Base-by-base conservation (phyloP, 2,329 filamentous ascomycete genomes). In the Ascosphaera aggregata region DNA sequence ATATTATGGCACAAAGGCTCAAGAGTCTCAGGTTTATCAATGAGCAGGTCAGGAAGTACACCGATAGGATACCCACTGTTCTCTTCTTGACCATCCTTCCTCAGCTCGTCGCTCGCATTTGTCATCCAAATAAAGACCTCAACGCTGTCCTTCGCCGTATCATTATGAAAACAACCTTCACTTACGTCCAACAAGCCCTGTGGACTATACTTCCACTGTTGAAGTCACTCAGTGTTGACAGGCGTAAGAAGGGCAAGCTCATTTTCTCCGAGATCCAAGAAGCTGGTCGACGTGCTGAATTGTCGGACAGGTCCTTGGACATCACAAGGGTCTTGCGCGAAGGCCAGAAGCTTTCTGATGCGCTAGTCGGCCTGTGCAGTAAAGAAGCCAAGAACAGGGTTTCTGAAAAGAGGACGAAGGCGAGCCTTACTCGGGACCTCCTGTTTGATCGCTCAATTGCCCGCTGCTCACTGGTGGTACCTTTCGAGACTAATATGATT, bases 81-180 rank as follows among this genome's bases (percentile, higher is more conserved):
- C 48, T 63, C 49, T 56, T 66, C 19, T 66, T 66, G 47, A 67
- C 65, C 1, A 73, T 86, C 4, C 64, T 99, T 34, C 80, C 89
- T 3, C 89, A 98, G 56, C 78, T 98, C 44, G 80, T 98, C 41
- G 89, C 86, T n/a, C 76, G 89, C 22, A 94, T 99, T 49, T 80
- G 80, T 36, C 89, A 98, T 58, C 73, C 77, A 1, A 80, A 93
- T 53, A 57, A 57, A 3, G 70, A 73, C 1, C 82, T 93, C 1
- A 91, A 81, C 57, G 71, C 76, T 42, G 63, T 80, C 8, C 61
- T 99, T 4, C 71, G 76, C 39, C 67, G 68, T 24, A 86, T 95
- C 46, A 84, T 98, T 40, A 62, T 77, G 43, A 86, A 80, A 52
- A 81, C 94, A n/a, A 76, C 92, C 7, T 67, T 73, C 34, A 66